Evolutionary conservation across 768 basidiomycete species (phyloP).

Genomic region (Mycena amicta): DNA sequence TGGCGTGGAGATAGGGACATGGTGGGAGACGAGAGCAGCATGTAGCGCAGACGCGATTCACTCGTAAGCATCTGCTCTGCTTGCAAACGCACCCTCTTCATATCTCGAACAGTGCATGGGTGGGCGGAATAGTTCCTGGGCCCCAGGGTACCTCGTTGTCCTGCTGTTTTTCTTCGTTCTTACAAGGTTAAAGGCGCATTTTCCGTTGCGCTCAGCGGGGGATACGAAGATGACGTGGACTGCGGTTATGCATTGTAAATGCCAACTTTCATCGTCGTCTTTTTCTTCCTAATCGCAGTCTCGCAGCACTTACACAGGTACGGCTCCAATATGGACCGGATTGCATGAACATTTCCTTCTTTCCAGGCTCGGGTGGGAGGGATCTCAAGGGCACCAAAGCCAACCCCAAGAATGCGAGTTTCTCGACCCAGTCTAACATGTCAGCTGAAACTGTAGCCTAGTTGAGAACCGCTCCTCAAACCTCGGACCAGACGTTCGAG

Average conservation of each 20-base stretch:
- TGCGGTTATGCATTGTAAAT: constrained; percentile 82
- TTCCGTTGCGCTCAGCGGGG: constrained; percentile 86
- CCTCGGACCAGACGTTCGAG: constrained; percentile 80
- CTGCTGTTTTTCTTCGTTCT: background rate
- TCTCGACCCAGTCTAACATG: no score
- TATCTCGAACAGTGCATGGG: constrained; percentile 61
- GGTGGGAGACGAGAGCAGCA: constrained; percentile 74
- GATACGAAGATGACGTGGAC: constrained; percentile 86
- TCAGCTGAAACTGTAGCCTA: no score
- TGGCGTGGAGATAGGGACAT: constrained; percentile 74
- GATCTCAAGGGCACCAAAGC: constrained; percentile 83
- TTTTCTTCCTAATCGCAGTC: background rate
- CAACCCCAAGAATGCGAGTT: constrained; percentile 61
- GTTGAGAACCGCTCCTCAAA: constrained; percentile 90
- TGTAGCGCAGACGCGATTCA: constrained; percentile 83
- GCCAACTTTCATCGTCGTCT: background rate
- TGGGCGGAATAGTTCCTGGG: constrained; percentile 76
- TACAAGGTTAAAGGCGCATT: constrained; percentile 46
- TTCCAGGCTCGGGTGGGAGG: constrained; percentile 61
- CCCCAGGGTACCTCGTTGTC: constrained; percentile 48
- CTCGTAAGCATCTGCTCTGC: no score
- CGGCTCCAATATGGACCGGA: constrained; percentile 49
- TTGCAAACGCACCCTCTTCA: no score
- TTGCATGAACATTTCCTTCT: background rate
- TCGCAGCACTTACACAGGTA: constrained; percentile 78